Evolutionary conservation across 1,284 basidiomycete genomes (phyloP), one percentile per base, ranked within the genome.

Genomic region (Cryptococcus sp.): DNA sequence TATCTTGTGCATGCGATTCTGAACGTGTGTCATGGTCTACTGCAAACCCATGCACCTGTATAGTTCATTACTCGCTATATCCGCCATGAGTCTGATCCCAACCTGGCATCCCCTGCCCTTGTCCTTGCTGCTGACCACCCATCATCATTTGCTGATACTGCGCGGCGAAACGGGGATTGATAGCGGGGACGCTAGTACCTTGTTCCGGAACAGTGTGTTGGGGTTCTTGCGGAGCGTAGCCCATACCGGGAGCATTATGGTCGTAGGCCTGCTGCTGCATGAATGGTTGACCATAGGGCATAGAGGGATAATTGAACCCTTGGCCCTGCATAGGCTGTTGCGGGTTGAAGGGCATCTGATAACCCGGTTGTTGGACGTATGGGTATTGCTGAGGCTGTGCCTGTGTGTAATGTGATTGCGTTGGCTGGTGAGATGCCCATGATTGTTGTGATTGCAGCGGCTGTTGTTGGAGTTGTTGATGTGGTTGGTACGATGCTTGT

Each of bases 101-200:
- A 19, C 48, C 38, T 16, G 35, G 47, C 47, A 49, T 47, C 10
- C 30, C 40, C 43, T 53, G 52, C 52, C 52, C 51, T 6, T 52
- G 27, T n/a, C 51, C 52, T 19, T 53, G 23, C 25, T 16, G 20
- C 35, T 13, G 13, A 10, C 45, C 35, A 41, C 40, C 52, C 48
- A 49, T 49, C 57, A 62, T 57, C 61, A 62, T 59, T 22, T 52
- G 49, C 38, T 58, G 51, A 47, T 70, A 69, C 61, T 72, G 73
- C 45, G 66, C 67, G 45, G 72, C 73, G 48, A 78, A 77, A 17
- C 70, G 55, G 22, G 77, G 77, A 61, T 78, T 78, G 68, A 77
- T 76, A 0, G 72, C 77, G 4, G 71, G 70, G 25, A 61, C 68
- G 45, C 60, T 54, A 25, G 23, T 55, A 23, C 19, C 39, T 40